Percentiles rank a stretch among this genome's conserved stretches.
Evolutionary conservation across 371 early-diverging fungal species (phyloP).

Genomic region (Dichotomocladium elegans): DNA sequence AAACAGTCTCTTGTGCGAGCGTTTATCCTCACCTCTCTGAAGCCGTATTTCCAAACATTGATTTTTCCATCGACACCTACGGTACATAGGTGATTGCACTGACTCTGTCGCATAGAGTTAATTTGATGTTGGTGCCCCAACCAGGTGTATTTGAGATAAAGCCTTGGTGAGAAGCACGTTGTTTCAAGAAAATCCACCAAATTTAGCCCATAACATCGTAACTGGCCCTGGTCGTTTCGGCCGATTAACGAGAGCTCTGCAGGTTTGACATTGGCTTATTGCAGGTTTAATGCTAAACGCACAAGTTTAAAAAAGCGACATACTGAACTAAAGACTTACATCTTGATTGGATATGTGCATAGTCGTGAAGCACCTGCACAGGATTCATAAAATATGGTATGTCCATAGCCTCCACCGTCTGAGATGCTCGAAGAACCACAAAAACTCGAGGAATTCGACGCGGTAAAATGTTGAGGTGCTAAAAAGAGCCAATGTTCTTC

Average conservation of each 20-base stretch:
- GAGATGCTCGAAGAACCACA: constrained; percentile 63
- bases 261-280: constrained; percentile 57
- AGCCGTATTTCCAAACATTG: constrained; percentile 55
- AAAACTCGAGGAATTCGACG: constrained; percentile 65
- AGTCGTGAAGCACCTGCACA: constrained; percentile 56
- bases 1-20: background rate
- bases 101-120: constrained; percentile 29
- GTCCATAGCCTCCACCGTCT: constrained; percentile 53
- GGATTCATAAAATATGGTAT: constrained; percentile 55
- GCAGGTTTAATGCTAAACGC: no score
- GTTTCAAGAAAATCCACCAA: constrained; percentile 76
- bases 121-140: constrained; percentile 59
- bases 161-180: constrained; percentile 52
- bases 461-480: constrained; percentile 62
- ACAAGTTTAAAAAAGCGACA: no score
- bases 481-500: background rate
- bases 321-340: constrained; percentile 18
- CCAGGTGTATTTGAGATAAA: constrained; percentile 66
- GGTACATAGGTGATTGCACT: constrained; percentile 46
- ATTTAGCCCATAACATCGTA: constrained; percentile 67
- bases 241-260: constrained; percentile 67
- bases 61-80: constrained; percentile 51
- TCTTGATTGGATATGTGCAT: constrained; percentile 39
- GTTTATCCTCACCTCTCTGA: constrained; percentile 22
- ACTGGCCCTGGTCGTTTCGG: constrained; percentile 54